Base-by-base conservation (phyloP, 1,284 basidiomycete genomes). In the Ceratobasidium sp. region DNA sequence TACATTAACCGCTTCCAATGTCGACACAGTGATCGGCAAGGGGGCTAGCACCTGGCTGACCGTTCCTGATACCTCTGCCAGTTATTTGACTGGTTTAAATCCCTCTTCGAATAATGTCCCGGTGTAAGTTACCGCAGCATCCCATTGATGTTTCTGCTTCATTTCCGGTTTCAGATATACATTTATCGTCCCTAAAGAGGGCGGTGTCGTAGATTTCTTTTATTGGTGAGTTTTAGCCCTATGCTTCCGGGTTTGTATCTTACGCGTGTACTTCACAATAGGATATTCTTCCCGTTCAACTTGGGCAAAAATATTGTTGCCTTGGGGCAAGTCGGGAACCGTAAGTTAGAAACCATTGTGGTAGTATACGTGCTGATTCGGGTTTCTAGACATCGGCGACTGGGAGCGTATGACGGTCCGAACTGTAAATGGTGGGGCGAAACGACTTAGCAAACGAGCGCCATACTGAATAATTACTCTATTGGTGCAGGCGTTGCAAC, bases 321-420 rank as follows among this genome's bases (percentile, higher is more conserved):
- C 8, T n/a, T 74, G 2, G 71, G 71, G 3, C 19, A 22, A 22
- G 71, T 74, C n/a, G 71, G 71, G 15, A 74, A 74, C 25, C 71
- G 71, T 74, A 37, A 74, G 71, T 25, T 13, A 22, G 61, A 32
- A 64, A 32, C n/a, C n/a, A 34, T 9, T 51, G 46, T 25, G 29
- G 2, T 29, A 8, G n/a, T 44, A 52, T 34, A 44, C 29, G 11
- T 13, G 37, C n/a, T 44, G 22, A 62, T n/a, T 3, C 25, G 11
- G n/a, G 9, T 43, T 13, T 17, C 19, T 29, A 74, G 71, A 74
- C 51, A 74, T 74, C 62, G 71, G 71, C 22, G 71, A 74, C 15
- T 74, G 71, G 71, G 71, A 74, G 57, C 71, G 71, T n/a, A 74
- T 74, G 71, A 74, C 71, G 25, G 71, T 74, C 32, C 59, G 71